phyloP scores from a whole-genome alignment of 352 stramenopile genomes.

The Phytophthora ramorum region DNA sequence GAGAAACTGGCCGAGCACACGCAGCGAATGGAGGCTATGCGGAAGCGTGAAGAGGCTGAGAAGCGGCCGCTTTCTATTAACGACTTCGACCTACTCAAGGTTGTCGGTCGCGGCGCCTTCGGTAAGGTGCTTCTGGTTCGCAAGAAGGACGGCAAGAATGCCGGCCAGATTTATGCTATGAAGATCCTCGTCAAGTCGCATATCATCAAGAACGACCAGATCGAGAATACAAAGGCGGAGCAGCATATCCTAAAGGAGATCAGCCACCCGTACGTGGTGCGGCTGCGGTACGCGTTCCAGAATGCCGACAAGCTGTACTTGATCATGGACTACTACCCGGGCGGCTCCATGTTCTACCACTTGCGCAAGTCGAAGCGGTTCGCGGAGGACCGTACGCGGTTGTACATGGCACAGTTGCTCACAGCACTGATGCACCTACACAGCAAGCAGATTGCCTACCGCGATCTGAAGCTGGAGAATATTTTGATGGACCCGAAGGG shows the following conservation, averaged over 20 bases:
- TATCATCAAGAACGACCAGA: constrained; percentile 94
- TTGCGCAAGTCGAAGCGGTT: constrained; percentile 90
- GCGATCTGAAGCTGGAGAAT: constrained; percentile 91
- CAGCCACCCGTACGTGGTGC: constrained; percentile 89
- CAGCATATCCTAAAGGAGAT: constrained; percentile 92
- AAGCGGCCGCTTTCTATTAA: constrained; percentile 83
- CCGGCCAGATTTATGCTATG: constrained; percentile 92
- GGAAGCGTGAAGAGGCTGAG: constrained; percentile 79
- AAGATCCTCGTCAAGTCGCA: constrained; percentile 95
- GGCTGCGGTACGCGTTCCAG: constrained; percentile 88
- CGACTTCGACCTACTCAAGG: constrained; percentile 96
- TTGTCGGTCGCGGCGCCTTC: constrained; percentile 95
- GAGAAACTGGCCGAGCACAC: constrained; percentile 70
- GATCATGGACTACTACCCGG: constrained; percentile 96
- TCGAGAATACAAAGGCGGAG: constrained; percentile 93
- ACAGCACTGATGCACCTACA: constrained; percentile 90
- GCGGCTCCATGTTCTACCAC: constrained; percentile 91
- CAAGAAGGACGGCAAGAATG: constrained; percentile 91
- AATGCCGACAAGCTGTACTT: constrained; percentile 95
- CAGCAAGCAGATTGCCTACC: constrained; percentile 90
- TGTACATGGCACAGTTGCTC: constrained; percentile 91
- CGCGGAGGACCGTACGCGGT: constrained; percentile 78
- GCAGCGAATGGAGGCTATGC: constrained; percentile 82
- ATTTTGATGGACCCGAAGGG: constrained; percentile 91
- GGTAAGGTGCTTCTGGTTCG: constrained; percentile 96